Evolutionary conservation across 345 rosid species (phyloP).

Genomic region (Balakata baccata): DNA sequence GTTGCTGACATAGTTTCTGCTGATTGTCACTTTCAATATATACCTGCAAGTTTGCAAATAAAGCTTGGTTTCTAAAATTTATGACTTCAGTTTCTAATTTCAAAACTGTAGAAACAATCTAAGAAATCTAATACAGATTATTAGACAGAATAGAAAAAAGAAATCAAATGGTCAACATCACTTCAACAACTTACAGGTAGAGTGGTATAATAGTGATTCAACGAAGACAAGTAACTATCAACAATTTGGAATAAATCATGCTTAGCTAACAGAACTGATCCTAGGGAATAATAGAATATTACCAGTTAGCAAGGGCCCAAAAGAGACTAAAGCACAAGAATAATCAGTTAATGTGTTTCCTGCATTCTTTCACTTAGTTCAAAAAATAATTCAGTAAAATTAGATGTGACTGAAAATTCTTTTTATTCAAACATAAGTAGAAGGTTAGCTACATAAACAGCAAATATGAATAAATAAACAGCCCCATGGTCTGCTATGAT

Average conservation of each 20-base stretch:
- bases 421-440: too few species aligned
- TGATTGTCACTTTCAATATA: slow-evolving; percentile 47
- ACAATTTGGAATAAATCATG: background rate
- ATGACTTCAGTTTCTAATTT: too few species aligned
- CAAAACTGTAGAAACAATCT: too few species aligned
- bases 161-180: background rate
- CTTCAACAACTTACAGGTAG: background rate
- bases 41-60: slow-evolving; percentile 30
- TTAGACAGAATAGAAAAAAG: background rate
- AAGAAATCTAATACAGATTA: background rate
- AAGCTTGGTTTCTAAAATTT: background rate
- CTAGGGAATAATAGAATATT: background rate
- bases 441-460: too few species aligned
- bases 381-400: too few species aligned
- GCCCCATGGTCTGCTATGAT: too few species aligned
- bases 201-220: background rate
- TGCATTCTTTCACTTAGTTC: too few species aligned
- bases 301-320: background rate
- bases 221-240: background rate
- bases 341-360: background rate
- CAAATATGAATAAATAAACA: too few species aligned
- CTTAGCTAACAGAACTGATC: background rate
- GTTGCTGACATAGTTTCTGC: slow-evolving; percentile 44
- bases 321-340: background rate
- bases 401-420: too few species aligned